Evolutionary conservation across 306 rosid genomes (phyloP).

Genomic region (Boehmeria nivea): DNA sequence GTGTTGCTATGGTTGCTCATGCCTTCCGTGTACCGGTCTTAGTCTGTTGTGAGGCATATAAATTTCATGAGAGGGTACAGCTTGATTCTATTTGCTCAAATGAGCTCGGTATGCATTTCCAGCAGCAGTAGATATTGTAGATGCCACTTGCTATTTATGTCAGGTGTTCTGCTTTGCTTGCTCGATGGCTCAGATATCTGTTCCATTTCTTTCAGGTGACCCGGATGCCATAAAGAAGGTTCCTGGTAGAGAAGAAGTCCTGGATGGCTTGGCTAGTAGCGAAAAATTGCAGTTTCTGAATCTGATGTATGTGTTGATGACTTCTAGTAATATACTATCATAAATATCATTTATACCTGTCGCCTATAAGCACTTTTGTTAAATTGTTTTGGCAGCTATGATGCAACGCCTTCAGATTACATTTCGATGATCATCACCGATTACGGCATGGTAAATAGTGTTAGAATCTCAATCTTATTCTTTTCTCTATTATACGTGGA

Average conservation of each 20-base stretch:
- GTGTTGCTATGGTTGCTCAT: constrained; percentile 93
- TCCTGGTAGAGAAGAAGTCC: constrained; percentile 57
- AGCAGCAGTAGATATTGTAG: background rate
- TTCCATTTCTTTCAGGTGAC: constrained; percentile 58
- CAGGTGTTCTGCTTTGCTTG: constrained; percentile 6
- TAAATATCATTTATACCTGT: background rate
- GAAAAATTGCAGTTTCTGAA: constrained; percentile 63
- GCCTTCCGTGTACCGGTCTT: constrained; percentile 77
- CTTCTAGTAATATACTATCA: background rate
- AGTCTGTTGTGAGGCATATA: constrained; percentile 86
- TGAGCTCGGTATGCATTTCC: constrained; percentile 58
- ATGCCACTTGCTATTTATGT: constrained; percentile 15
- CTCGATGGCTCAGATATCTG: constrained; percentile 15
- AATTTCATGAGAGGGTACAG: constrained; percentile 91
- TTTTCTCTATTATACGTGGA: background rate
- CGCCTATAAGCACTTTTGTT: background rate
- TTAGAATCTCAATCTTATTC: background rate
- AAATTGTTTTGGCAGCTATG: constrained; percentile 49
- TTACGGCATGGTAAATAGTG: constrained; percentile 70
- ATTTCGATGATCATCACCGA: constrained; percentile 78
- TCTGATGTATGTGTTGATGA: constrained; percentile 44
- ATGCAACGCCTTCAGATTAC: constrained; percentile 79
- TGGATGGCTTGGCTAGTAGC: constrained; percentile 35
- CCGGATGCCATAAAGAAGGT: constrained; percentile 59
- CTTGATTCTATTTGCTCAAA: constrained; percentile 87